These are phyloP conservation scores for Closterium sp. DNA, from an alignment of 139 green algal species.

Conservation along the genomic window DNA sequence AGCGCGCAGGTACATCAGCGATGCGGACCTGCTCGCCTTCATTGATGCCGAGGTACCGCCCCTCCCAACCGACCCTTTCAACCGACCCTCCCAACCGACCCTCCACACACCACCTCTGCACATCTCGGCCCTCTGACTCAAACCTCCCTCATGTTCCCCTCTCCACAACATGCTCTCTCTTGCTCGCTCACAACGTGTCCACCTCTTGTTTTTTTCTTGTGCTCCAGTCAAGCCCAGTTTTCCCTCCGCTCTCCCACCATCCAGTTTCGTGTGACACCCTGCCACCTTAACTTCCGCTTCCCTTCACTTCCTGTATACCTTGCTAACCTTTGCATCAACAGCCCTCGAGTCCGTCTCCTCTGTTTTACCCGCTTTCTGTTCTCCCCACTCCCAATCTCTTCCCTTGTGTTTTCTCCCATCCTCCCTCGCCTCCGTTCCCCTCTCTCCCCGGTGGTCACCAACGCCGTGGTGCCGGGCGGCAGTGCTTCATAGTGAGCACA, in stretches of 20 bases:
- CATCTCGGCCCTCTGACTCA: neutral
- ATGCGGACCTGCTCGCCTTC: slow-evolving; percentile 86
- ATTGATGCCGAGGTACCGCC: slow-evolving; percentile 84
- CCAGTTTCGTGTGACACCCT: too few relatives aligned
- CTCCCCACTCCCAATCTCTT: neutral
- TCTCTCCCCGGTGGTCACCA: neutral
- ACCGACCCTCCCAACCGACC: too few relatives aligned
- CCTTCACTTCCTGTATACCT: too few relatives aligned
- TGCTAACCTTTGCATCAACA: too few relatives aligned
- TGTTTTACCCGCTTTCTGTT: neutral
- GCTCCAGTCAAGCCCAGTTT: too few relatives aligned
- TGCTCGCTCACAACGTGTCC: neutral
- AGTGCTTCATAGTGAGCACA: slow-evolving; percentile 93
- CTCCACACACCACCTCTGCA: neutral
- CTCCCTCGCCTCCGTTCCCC: neutral
- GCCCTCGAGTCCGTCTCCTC: too few relatives aligned
- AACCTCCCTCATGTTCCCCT: neutral
- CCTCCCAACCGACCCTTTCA: too few relatives aligned
- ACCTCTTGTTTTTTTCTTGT: neutral
- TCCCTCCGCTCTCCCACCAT: too few relatives aligned
- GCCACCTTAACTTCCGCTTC: too few relatives aligned
- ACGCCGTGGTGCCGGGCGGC: neutral
- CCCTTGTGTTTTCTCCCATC: neutral
- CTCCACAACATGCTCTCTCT: neutral
- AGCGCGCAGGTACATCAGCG: slow-evolving; percentile 82